phyloP scores from a whole-genome alignment of 139 green algal genomes.

The Marvania coccoides region DNA sequence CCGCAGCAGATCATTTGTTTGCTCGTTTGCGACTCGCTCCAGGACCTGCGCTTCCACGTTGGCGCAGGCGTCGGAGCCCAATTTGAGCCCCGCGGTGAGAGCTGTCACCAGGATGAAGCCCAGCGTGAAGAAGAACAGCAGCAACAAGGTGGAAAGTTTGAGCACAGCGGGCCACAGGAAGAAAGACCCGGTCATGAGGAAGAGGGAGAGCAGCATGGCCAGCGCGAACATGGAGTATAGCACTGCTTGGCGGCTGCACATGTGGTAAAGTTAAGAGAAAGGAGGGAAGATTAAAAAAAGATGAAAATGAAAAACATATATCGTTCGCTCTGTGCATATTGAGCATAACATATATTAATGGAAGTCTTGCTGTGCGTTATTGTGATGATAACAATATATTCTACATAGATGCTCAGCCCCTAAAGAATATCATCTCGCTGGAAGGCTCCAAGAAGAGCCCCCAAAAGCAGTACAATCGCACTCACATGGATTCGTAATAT shows the following conservation, averaged over 20 bases:
- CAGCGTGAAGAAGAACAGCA: slow-evolving; percentile 4
- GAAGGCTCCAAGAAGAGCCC: not conserved
- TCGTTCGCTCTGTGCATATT: not conserved
- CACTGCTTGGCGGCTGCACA: slow-evolving; percentile 4
- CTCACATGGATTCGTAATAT: not conserved
- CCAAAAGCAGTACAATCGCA: too few species aligned
- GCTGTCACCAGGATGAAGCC: not conserved
- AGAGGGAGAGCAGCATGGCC: not conserved
- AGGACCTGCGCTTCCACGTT: slow-evolving; percentile 20
- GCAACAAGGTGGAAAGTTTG: slow-evolving; percentile 2
- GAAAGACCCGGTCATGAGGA: not conserved
- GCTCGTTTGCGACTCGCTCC: not conserved
- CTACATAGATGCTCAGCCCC: too few species aligned
- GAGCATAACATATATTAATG: too few species aligned
- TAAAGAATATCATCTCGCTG: not conserved
- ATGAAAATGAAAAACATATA: not conserved
- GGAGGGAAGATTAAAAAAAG: not conserved
- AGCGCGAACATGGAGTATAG: slow-evolving; percentile 12
- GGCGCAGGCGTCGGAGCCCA: slow-evolving; percentile 1
- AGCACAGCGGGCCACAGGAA: slow-evolving; percentile 1
- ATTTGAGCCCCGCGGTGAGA: slow-evolving; percentile 12
- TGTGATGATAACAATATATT: too few species aligned
- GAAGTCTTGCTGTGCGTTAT: too few species aligned
- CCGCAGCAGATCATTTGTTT: not conserved
- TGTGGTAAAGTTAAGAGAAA: not conserved